These are phyloP conservation scores for Leucocoprinus leucothites DNA, from an alignment of 768 basidiomycete genomes.

Conservation along the genomic window DNA sequence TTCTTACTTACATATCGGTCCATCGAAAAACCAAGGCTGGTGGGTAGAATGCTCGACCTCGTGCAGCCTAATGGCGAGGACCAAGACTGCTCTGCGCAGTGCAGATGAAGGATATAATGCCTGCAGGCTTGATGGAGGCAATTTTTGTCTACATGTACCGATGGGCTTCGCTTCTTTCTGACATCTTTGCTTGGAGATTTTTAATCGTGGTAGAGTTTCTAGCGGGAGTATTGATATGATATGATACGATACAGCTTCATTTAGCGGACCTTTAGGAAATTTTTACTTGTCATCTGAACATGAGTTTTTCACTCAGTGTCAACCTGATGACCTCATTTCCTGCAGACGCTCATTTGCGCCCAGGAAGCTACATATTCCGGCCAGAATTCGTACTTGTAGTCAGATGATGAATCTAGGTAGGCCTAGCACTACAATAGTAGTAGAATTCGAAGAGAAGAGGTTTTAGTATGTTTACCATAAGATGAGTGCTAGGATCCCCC, in stretches of 20 bases:
- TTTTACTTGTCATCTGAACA: no score
- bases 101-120: slow-evolving; percentile 73
- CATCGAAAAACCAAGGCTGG: slow-evolving; percentile 67
- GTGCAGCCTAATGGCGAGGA: slow-evolving; percentile 75
- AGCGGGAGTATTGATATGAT: background rate
- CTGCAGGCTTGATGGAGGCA: slow-evolving; percentile 23
- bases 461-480: no score
- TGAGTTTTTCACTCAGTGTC: no score
- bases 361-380: background rate
- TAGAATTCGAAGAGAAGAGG: no score
- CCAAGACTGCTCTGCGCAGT: slow-evolving; percentile 45
- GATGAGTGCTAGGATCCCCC: no score
- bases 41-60: slow-evolving; percentile 40
- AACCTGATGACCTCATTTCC: background rate
- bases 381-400: background rate
- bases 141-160: slow-evolving; percentile 19
- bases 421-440: no score
- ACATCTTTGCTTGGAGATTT: slow-evolving; percentile 28
- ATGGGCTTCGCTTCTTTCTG: slow-evolving; percentile 57
- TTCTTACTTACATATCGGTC: slow-evolving; percentile 51
- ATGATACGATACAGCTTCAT: background rate
- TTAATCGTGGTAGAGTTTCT: background rate
- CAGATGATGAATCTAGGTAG: background rate
- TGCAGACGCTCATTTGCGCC: slow-evolving; percentile 3
- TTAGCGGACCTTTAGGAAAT: no score